Evolutionary conservation across 2,329 filamentous ascomycete species (phyloP).

Genomic region (Aurifilum marmelostoma): DNA sequence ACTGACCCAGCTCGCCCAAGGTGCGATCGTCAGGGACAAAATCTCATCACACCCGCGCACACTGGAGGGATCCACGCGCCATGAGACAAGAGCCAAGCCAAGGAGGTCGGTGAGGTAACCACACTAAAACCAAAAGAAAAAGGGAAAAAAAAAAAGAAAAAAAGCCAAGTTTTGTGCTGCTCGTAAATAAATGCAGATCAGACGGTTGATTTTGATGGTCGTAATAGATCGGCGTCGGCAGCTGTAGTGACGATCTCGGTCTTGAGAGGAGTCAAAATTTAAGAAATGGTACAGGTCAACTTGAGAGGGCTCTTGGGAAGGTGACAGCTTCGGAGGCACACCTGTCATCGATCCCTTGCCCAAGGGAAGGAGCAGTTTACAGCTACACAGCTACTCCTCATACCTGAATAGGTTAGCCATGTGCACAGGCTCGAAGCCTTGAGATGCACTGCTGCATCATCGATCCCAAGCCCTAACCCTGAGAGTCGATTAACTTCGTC

Average conservation of each 20-base stretch:
- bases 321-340: no score
- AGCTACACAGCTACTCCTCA: not conserved
- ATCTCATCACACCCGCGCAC: slow-evolving; percentile 7
- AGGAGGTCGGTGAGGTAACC: not conserved
- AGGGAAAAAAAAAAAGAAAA: no score
- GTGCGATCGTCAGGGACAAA: slow-evolving; percentile 9
- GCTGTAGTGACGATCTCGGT: not conserved
- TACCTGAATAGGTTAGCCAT: no score
- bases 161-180: no score
- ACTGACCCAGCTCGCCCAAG: not conserved
- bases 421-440: no score
- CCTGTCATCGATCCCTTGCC: not conserved
- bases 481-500: no score
- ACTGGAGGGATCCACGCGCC: not conserved
- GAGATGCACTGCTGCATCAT: no score
- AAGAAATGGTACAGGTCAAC: not conserved
- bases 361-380: not conserved
- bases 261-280: not conserved
- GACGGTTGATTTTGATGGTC: not conserved
- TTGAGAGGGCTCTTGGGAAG: not conserved
- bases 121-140: no score
- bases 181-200: not conserved
- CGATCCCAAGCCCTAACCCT: no score
- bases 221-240: not conserved
- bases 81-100: not conserved